Evolutionary conservation across 495 filamentous ascomycete genomes (phyloP), one percentile per base, ranked within the genome.

Genomic region (Glutinoglossum americanum): DNA sequence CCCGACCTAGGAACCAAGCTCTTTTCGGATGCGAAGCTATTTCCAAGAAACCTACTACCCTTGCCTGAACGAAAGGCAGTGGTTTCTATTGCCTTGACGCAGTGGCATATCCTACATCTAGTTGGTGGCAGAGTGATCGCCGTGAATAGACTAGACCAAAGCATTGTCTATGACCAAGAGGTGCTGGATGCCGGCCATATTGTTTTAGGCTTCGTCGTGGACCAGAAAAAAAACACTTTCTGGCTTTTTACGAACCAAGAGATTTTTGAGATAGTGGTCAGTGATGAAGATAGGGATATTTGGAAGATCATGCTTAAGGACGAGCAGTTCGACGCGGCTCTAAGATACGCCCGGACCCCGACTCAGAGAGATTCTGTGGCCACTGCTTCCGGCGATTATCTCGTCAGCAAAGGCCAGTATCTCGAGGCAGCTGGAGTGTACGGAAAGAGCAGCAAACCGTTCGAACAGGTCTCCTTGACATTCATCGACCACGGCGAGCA

Each of bases 391-490:
- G 92, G 92, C 17, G 93, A 98, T 64, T 82, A 84, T 66, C 74
- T 98, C 0, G 79, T 87, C 45, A 76, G 74, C 57, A 87, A 86
- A 70, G 85, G 87, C 11, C 76, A 81, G 33, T 94, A 80, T 65
- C 66, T 81, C 30, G 89, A 96, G 66, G 92, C 92, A 17, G 93
- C 92, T 11, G 78, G 75, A 33, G 80, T 94, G 27, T 95, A 93
- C 72, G 92, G 92, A 32, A 87, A 84, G 70, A 96, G 90, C 71
- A 94, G 84, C 63, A 96, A 96, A 71, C 82, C 83, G 1, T 98
- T 98, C 61, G 92, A 98, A 64, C 87, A 98, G 63, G 92, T 97
- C 41, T 88, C 88, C 53, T 72, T 98, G 51, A 82, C 77, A 1
- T 86, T 98, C 61, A 88, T 97, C 59, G 89, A 96, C 65, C 79